Evolutionary conservation across 2,329 filamentous ascomycete genomes (phyloP).

Genomic region (Aureobasidium mangrovei): DNA sequence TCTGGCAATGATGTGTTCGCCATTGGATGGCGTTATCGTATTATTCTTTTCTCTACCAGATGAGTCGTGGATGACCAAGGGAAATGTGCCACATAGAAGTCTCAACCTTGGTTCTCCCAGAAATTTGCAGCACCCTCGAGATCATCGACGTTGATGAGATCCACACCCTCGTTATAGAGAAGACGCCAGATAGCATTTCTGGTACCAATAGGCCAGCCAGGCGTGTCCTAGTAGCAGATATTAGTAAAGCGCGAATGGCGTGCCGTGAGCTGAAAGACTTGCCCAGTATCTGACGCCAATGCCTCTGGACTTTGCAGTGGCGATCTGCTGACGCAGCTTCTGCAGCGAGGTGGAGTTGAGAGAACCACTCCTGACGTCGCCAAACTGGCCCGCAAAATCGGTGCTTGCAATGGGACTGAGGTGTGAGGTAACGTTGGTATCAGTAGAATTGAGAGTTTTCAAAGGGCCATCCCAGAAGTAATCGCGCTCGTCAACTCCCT

Average conservation of each 20-base stretch:
- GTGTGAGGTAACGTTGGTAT: constrained; percentile 35
- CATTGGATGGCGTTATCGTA: too few relatives aligned
- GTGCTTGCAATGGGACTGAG: constrained; percentile 49
- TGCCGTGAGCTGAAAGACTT: neutral
- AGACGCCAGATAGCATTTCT: constrained; percentile 51
- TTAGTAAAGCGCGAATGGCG: neutral
- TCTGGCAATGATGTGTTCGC: too few relatives aligned
- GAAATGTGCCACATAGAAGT: too few relatives aligned
- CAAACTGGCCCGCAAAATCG: constrained; percentile 38
- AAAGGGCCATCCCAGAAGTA: constrained; percentile 56
- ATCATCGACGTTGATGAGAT: constrained; percentile 57
- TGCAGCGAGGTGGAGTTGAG: constrained; percentile 43
- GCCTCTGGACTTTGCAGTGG: constrained; percentile 45
- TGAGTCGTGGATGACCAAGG: too few relatives aligned
- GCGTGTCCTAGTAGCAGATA: constrained; percentile 21
- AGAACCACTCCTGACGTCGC: constrained; percentile 27
- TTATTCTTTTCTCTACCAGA: too few relatives aligned
- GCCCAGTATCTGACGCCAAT: constrained; percentile 54
- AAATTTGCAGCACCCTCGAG: constrained; percentile 34
- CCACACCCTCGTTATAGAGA: constrained; percentile 49
- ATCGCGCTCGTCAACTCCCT: constrained; percentile 37
- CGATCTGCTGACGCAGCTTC: constrained; percentile 45
- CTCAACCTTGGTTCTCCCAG: neutral
- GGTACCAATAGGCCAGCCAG: constrained; percentile 49
- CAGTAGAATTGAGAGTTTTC: constrained; percentile 33